Evolutionary conservation across 1,284 basidiomycete genomes (phyloP), one percentile per base, ranked within the genome.

Genomic region (Ustilago shanxiensis): DNA sequence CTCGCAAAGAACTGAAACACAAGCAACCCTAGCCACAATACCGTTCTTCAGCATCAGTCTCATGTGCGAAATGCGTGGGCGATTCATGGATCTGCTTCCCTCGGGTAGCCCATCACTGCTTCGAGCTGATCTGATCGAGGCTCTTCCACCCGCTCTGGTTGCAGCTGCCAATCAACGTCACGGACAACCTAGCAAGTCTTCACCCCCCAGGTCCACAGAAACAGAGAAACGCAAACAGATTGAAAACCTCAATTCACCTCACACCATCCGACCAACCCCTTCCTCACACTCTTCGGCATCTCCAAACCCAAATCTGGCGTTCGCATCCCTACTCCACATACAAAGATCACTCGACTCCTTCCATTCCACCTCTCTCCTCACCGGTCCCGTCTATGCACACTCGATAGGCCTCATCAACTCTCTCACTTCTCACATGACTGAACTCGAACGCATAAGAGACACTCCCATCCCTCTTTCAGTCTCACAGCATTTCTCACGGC

Each of bases 21-120:
- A 77, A 16, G 66, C 56, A 13, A 54, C 54, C 0, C 35, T 77
- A 10, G 69, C 74, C 1, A 54, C 63, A 0, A 28, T 77, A 0
- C 66, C 66, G 1, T 77, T 77, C 58, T 77, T 77, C 68, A 72
- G 66, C 53, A 70, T 77, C 35, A 54, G 59, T 22, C 49, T 77
- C n/a, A 72, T 77, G 74, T 58, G 52, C 53, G 62, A 77, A 45
- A 72, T 77, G 66, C 69, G 74, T 1, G 74, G 69, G 2, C 54
- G 54, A 0, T 14, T 56, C 1, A 41, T 77, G 37, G 44, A 66
- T 20, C 53, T 73, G 3, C 47, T 56, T 26, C 28, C 50, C 2
- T 33, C 28, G 14, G 28, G 29, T n/a, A 28, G 50, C 5, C 33
- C 44, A 28, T 37, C 53, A 26, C 41, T 71, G 0, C 37, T 75